Percentiles rank a stretch among this genome's conserved stretches.
These are phyloP conservation scores for Echeveria elegans DNA, from an alignment of 164 flowering plant species.

Conservation along the genomic window DNA sequence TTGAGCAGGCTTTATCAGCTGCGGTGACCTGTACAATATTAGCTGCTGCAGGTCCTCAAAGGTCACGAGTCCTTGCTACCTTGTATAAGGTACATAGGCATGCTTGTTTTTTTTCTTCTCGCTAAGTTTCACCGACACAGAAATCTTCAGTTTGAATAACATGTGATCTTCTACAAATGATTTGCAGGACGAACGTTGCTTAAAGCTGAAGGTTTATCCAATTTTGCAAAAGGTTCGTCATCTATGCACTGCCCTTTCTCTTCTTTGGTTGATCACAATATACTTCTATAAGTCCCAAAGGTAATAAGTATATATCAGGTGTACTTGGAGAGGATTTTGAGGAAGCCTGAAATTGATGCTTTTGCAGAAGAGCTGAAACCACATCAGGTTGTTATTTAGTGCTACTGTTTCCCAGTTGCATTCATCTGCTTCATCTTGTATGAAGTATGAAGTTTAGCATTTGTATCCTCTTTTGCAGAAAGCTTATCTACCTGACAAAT, in stretches of 20 bases:
- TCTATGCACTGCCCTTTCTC: background rate
- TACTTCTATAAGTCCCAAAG: background rate
- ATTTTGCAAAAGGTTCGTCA: slow-evolving; percentile 77
- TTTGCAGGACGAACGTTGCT: slow-evolving; percentile 84
- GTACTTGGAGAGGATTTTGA: slow-evolving; percentile 90
- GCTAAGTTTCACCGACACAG: background rate
- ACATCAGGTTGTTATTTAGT: slow-evolving; percentile 60
- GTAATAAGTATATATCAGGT: slow-evolving; percentile 37
- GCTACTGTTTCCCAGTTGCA: slow-evolving; percentile 1
- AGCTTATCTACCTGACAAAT: slow-evolving; percentile 91
- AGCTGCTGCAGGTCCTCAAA: slow-evolving; percentile 99
- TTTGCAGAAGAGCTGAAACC: slow-evolving; percentile 86
- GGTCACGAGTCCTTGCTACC: slow-evolving; percentile 98
- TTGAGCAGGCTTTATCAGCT: slow-evolving; percentile 92
- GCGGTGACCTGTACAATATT: slow-evolving; percentile 98
- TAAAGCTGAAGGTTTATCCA: slow-evolving; percentile 92
- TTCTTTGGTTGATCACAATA: background rate
- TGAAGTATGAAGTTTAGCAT: background rate
- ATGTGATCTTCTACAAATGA: background rate
- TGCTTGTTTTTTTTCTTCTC: background rate
- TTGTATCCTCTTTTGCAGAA: slow-evolving; percentile 37
- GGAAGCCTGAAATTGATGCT: slow-evolving; percentile 98
- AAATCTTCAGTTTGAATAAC: background rate
- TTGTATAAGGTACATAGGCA: slow-evolving; percentile 61
- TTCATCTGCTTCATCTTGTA: background rate